phyloP scores from a whole-genome alignment of 106 monocot genomes.

The Apostasia ramifera region DNA sequence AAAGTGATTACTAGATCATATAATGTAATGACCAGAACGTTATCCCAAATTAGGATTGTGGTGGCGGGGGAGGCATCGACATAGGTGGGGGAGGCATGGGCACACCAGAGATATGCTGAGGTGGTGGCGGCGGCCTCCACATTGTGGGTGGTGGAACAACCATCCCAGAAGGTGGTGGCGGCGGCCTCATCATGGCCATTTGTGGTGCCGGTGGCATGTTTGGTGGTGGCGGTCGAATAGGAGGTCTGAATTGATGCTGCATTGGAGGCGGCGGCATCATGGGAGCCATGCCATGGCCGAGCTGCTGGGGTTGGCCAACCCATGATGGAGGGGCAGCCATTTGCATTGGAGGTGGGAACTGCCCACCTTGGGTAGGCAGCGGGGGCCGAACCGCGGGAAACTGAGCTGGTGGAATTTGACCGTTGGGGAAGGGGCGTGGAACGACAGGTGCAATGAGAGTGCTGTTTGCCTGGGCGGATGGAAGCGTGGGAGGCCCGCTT shows the following conservation, averaged over 20 bases:
- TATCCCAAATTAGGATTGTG: neutral
- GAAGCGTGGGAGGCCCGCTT: slow-evolving; percentile 76
- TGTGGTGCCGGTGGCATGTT: slow-evolving; percentile 49
- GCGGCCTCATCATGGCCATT: slow-evolving; percentile 35
- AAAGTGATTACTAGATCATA: no score
- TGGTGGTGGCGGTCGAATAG: slow-evolving; percentile 16
- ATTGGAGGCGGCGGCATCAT: slow-evolving; percentile 30
- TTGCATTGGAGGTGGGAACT: slow-evolving; percentile 60
- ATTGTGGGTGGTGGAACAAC: slow-evolving; percentile 16
- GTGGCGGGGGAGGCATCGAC: slow-evolving; percentile 27
- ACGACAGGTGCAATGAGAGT: slow-evolving; percentile 14
- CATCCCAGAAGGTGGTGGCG: slow-evolving; percentile 31
- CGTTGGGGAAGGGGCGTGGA: slow-evolving; percentile 52
- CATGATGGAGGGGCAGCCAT: slow-evolving; percentile 40
- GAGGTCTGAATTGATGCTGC: slow-evolving; percentile 44
- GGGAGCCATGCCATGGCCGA: slow-evolving; percentile 16
- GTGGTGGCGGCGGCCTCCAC: slow-evolving; percentile 51
- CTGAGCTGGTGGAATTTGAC: slow-evolving; percentile 32
- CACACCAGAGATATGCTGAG: slow-evolving; percentile 25
- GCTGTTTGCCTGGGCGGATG: slow-evolving; percentile 27
- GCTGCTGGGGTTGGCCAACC: slow-evolving; percentile 44
- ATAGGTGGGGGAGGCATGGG: slow-evolving; percentile 44
- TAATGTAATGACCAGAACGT: no score
- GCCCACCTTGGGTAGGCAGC: slow-evolving; percentile 31
- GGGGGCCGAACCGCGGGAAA: slow-evolving; percentile 39